Percentiles rank a stretch among this genome's conserved stretches.
phyloP scores from a whole-genome alignment of 1,139 yeast species.

The Yamadazyma diddensiae region DNA sequence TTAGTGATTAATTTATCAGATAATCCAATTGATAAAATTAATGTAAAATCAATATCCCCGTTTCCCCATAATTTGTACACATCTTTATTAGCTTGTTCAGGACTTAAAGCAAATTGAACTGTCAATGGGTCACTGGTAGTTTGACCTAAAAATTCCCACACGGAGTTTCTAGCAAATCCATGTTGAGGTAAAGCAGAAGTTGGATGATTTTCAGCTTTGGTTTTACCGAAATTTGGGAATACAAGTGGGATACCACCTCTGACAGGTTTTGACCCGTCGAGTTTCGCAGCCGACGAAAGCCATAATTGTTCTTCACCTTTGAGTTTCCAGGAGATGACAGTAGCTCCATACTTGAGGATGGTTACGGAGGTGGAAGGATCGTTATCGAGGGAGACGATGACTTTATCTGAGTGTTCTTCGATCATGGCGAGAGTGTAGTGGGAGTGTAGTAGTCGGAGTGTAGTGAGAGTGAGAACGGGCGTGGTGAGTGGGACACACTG shows the following conservation, averaged over 20 bases:
- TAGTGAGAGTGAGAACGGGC: neutral
- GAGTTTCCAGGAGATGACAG: conserved; percentile 74
- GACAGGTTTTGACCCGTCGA: conserved; percentile 90
- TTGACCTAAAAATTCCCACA: conserved; percentile 93
- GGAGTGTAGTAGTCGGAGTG: neutral
- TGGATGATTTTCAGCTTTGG: conserved; percentile 33
- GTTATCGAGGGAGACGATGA: conserved; percentile 55
- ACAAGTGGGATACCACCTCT: conserved; percentile 97
- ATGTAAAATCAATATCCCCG: conserved; percentile 65
- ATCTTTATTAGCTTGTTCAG: conserved; percentile 68
- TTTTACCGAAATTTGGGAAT: conserved; percentile 91
- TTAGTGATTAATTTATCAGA: conserved; percentile 57
- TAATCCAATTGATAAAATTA: conserved; percentile 67
- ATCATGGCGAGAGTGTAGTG: conserved; percentile 17
- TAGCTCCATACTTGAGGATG: conserved; percentile 85
- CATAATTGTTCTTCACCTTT: conserved; percentile 66
- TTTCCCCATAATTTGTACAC: conserved; percentile 56
- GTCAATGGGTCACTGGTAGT: conserved; percentile 54
- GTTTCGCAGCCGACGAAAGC: conserved; percentile 67
- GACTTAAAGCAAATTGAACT: conserved; percentile 85
- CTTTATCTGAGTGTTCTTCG: conserved; percentile 63
- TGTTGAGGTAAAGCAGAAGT: conserved; percentile 76
- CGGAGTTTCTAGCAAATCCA: conserved; percentile 87
- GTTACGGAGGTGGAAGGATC: conserved; percentile 55
- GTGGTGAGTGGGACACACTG: too few relatives aligned